Conservation (phyloP, 345 rosid genomes). For the Heritiera fomes region DNA sequence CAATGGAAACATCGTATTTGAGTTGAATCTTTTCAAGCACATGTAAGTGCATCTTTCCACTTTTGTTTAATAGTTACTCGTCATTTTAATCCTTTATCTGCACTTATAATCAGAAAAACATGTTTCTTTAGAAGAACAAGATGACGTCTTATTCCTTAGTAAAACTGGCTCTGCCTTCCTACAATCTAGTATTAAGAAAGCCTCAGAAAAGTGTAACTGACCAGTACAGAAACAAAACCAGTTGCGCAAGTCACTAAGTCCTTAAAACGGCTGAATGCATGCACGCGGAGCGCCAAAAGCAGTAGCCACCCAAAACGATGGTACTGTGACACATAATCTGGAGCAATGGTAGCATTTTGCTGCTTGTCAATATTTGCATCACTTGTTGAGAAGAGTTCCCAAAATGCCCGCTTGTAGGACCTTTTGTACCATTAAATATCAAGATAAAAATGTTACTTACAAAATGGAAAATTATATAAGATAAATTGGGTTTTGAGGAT, state of each 20-base stretch:
- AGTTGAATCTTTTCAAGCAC: conserved; percentile 10
- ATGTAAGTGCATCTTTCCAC: neutral
- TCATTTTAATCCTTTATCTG: neutral
- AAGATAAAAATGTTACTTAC: conserved; percentile 9
- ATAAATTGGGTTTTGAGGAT: neutral
- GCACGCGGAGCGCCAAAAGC: conserved; percentile 86
- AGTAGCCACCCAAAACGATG: conserved; percentile 94
- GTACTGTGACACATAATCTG: conserved; percentile 47
- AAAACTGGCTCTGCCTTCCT: neutral
- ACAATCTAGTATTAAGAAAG: neutral
- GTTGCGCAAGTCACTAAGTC: conserved; percentile 87
- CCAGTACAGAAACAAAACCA: conserved; percentile 89
- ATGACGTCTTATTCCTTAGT: neutral
- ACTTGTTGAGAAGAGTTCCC: conserved; percentile 63
- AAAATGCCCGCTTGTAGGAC: conserved; percentile 73
- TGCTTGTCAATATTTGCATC: conserved; percentile 52
- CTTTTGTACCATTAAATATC: conserved; percentile 46
- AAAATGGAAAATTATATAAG: neutral
- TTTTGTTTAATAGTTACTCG: neutral
- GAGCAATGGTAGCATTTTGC: conserved; percentile 36
- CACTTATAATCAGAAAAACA: neutral
- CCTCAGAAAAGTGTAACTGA: conserved; percentile 39
- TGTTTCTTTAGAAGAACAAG: neutral
- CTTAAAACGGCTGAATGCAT: conserved; percentile 77
- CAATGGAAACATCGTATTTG: neutral